Evolutionary conservation across 2,329 filamentous ascomycete species (phyloP).

Genomic region (Venturia carpophila): DNA sequence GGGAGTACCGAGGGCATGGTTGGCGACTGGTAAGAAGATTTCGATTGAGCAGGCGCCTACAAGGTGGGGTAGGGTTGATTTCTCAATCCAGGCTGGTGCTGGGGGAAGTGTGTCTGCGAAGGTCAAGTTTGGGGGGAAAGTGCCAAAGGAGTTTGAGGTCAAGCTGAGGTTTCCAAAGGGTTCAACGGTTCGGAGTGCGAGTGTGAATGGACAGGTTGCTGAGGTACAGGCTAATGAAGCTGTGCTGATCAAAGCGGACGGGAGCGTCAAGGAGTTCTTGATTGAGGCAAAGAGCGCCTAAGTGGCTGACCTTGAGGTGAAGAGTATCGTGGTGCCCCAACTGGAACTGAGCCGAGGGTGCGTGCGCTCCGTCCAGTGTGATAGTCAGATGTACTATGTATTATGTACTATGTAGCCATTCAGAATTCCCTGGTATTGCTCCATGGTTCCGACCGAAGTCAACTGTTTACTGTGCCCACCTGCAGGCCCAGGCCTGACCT

Average conservation of each 20-base stretch:
- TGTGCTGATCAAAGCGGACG: conserved; percentile 13
- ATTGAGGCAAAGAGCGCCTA: conserved; percentile 6
- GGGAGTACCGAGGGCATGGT: conserved; percentile 14
- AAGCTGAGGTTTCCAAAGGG: conserved; percentile 17
- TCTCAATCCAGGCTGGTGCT: conserved; percentile 1
- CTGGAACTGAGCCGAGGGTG: no score
- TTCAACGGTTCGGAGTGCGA: neutral
- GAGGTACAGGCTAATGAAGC: conserved; percentile 13
- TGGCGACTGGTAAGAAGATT: conserved; percentile 14
- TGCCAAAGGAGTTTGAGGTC: conserved; percentile 16
- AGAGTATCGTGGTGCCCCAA: no score
- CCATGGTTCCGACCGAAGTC: no score
- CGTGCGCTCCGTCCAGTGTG: no score
- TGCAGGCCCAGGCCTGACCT: no score
- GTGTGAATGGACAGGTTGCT: conserved; percentile 13
- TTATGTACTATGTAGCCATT: no score
- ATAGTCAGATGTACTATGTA: no score
- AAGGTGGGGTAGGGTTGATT: conserved; percentile 17
- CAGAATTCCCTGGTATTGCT: no score
- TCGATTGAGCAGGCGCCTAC: conserved; percentile 15
- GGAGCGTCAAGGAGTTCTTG: conserved; percentile 13
- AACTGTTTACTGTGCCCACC: no score
- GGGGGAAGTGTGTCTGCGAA: neutral
- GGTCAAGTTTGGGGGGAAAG: conserved; percentile 15
- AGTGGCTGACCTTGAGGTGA: no score